Evolutionary conservation across 2,329 filamentous ascomycete species (phyloP).

Genomic region (Colletotrichum lupini): DNA sequence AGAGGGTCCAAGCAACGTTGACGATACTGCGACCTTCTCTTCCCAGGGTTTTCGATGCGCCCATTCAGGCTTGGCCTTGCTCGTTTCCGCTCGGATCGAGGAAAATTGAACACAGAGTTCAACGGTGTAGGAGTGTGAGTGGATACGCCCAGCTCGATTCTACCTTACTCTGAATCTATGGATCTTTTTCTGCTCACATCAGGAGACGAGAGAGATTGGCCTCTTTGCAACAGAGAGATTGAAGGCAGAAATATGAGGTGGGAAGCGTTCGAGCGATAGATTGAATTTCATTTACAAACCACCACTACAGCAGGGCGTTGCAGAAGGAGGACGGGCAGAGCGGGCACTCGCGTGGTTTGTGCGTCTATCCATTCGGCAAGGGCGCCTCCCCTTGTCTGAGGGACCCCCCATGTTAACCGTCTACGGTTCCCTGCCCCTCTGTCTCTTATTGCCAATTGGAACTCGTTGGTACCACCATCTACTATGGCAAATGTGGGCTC

Average conservation of each 20-base stretch:
- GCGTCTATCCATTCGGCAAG: slow-evolving; percentile 29
- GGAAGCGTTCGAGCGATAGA: background rate
- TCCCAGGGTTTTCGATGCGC: background rate
- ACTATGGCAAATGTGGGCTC: background rate
- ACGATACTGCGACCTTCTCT: background rate
- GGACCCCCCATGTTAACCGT: background rate
- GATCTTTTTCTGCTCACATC: background rate
- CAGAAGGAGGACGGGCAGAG: background rate
- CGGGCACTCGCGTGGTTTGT: slow-evolving; percentile 16
- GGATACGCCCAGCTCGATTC: background rate
- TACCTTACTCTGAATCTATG: too few species aligned
- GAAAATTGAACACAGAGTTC: background rate
- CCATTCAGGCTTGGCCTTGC: background rate
- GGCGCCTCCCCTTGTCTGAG: slow-evolving; percentile 17
- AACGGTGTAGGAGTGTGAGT: background rate
- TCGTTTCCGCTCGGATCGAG: background rate
- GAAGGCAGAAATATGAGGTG: background rate
- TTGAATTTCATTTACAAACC: background rate
- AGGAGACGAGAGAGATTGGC: background rate
- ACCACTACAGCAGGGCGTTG: background rate
- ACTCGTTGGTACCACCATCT: background rate
- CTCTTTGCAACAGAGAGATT: background rate
- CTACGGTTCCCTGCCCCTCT: background rate
- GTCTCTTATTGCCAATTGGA: background rate
- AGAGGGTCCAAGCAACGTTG: background rate